These are phyloP conservation scores for Erysimum pusillum DNA, from an alignment of 441 rosid species.

Conservation along the genomic window DNA sequence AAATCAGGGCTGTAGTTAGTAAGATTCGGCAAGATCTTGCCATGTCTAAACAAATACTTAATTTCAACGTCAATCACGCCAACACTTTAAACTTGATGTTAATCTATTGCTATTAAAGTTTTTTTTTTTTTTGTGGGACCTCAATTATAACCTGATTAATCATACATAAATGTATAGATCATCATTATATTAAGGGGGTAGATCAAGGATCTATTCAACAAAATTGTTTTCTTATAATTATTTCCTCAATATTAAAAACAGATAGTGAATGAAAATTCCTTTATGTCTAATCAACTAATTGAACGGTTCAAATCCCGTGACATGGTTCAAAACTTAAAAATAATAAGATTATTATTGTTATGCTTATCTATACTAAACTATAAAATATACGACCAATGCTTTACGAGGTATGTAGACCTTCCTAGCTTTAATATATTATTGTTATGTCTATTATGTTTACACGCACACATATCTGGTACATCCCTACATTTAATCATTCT, in stretches of 20 bases:
- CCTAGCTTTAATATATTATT: slow-evolving; percentile 36
- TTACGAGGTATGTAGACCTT: slow-evolving; percentile 47
- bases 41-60: slow-evolving; percentile 45
- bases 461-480: slow-evolving; percentile 8
- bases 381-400: slow-evolving; percentile 18
- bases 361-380: slow-evolving; percentile 37
- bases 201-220: slow-evolving; percentile 41
- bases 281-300: slow-evolving; percentile 48
- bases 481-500: background rate
- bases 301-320: slow-evolving; percentile 48
- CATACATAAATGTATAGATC: slow-evolving; percentile 37
- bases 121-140: slow-evolving; percentile 48
- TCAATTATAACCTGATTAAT: slow-evolving; percentile 48
- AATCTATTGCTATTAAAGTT: slow-evolving; percentile 36
- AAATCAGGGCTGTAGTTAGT: slow-evolving; percentile 61
- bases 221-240: slow-evolving; percentile 42
- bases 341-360: slow-evolving; percentile 40
- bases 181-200: slow-evolving; percentile 47
- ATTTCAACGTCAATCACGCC: slow-evolving; percentile 84
- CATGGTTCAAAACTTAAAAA: slow-evolving; percentile 26
- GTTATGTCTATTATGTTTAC: slow-evolving; percentile 18
- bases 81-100: slow-evolving; percentile 48
- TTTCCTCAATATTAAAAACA: slow-evolving; percentile 28
- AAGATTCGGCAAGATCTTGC: slow-evolving; percentile 67
- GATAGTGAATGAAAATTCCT: slow-evolving; percentile 35